Evolutionary conservation across 169 alveolate genomes (phyloP), one percentile per base, ranked within the genome.

Genomic region (Plasmodium falciparum): DNA sequence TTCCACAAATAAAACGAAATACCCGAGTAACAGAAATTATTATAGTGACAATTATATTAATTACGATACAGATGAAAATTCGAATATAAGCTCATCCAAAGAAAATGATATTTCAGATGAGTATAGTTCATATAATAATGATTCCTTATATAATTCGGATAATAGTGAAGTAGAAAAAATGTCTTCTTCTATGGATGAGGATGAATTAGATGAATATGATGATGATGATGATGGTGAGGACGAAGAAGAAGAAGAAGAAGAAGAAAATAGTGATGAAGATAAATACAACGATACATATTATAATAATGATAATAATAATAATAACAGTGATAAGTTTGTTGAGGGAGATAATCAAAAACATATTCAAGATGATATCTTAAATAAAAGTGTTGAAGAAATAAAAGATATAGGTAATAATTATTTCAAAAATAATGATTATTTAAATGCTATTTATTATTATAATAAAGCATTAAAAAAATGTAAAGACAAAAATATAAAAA

Each of bases 391-490:
- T 7, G 83, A 58, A 13, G 93, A 74, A 26, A 63, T 89, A 74
- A 89, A 91, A 61, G 89, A 80, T 58, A 56, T 74, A 5, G 96
- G 96, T 11, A 93, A 93, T 74, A 72, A 15, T 50, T 76, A 74
- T 45, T 90, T 71, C 49, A 71, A 78, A 61, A 74, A 89, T 43
- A 71, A 75, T 4, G 90, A 76, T 43, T 90, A 66, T 71, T 33
- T 15, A 45, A 80, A 63, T 45, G 96, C 95, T 8, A 74, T 88
- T 20, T 90, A 89, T 78, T 85, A 90, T 88, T 93, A 94, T 65
- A 88, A 85, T 73, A 73, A 59, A 22, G 96, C 97, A 13, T 66
- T 93, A 61, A 62, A 43, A 88, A 47, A 92, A 78, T 91, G 94
- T 67, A 95, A 93, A 67, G 91, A 90, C 61, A 78, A 91, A 69